These are phyloP conservation scores for Plasmodium cynomolgi DNA, from an alignment of 169 alveolate species.

Conservation along the genomic window DNA sequence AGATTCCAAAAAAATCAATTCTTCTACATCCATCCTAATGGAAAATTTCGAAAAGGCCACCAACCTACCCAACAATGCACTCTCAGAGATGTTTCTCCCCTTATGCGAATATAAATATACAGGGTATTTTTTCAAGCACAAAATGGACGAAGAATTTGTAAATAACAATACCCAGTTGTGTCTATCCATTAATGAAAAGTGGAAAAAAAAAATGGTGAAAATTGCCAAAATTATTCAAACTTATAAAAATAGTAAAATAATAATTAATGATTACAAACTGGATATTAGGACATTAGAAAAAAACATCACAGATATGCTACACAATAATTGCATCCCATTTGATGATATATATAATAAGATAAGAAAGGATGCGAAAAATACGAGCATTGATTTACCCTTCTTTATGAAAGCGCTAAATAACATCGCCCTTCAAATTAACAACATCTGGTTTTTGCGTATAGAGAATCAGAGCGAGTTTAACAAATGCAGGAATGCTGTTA, in stretches of 20 bases:
- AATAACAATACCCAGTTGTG: constrained; percentile 24
- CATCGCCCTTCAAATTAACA: constrained; percentile 64
- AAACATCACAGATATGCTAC: constrained; percentile 37
- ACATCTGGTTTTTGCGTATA: constrained; percentile 60
- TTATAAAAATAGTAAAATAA: constrained; percentile 60
- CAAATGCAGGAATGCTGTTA: constrained; percentile 70
- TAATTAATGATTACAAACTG: constrained; percentile 65
- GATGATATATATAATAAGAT: constrained; percentile 61
- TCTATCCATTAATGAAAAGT: constrained; percentile 45
- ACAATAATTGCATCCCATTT: constrained; percentile 52
- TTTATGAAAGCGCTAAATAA: constrained; percentile 56
- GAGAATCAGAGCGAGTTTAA: constrained; percentile 50
- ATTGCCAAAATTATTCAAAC: constrained; percentile 68
- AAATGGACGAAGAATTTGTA: constrained; percentile 64
- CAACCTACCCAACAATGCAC: constrained; percentile 45
- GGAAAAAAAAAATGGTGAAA: constrained; percentile 74
- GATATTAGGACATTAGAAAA: constrained; percentile 69
- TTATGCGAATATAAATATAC: constrained; percentile 74
- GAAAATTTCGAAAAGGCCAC: constrained; percentile 77
- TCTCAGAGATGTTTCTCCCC: constrained; percentile 53
- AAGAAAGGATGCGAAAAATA: constrained; percentile 39
- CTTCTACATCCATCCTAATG: constrained; percentile 48
- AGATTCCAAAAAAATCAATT: constrained; percentile 44
- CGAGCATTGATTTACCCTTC: constrained; percentile 19
- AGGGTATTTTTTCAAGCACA: constrained; percentile 71